Evolutionary conservation across 2,329 filamentous ascomycete species (phyloP).

Genomic region (Trichoderma semiorbis): DNA sequence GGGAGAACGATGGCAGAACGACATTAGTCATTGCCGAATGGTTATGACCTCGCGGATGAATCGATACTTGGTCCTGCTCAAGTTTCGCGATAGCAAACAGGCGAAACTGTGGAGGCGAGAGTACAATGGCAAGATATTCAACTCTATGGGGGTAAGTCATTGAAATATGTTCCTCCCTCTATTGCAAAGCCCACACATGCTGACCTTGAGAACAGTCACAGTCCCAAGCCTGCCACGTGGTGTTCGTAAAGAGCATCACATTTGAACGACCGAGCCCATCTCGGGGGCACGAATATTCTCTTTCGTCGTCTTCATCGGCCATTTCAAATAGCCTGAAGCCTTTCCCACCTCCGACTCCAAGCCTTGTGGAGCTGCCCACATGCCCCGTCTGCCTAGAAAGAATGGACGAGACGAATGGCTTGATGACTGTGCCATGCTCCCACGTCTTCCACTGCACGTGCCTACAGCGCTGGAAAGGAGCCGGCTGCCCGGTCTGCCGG

Average conservation of each 20-base stretch:
- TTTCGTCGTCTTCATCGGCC: constrained; percentile 44
- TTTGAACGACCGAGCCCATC: constrained; percentile 63
- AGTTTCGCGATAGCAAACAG: constrained; percentile 72
- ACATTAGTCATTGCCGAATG: constrained; percentile 92
- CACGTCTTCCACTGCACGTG: constrained; percentile 98
- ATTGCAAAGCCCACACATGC: background rate
- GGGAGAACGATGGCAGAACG: constrained; percentile 78
- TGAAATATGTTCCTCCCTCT: constrained; percentile 14
- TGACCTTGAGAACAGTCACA: constrained; percentile 48
- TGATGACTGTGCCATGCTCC: constrained; percentile 94
- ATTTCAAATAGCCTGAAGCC: constrained; percentile 51
- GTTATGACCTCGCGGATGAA: constrained; percentile 86
- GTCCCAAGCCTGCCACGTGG: constrained; percentile 92
- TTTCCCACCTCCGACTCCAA: constrained; percentile 68
- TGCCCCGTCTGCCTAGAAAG: constrained; percentile 95
- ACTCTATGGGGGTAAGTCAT: constrained; percentile 70
- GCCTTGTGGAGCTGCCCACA: constrained; percentile 85
- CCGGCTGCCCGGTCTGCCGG: constrained; percentile 89
- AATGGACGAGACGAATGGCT: constrained; percentile 95
- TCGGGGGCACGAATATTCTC: constrained; percentile 57
- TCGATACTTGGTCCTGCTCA: constrained; percentile 92
- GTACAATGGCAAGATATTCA: constrained; percentile 93
- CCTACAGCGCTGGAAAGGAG: constrained; percentile 92
- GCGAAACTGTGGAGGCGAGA: constrained; percentile 78
- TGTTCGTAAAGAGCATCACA: constrained; percentile 89